phyloP scores from a whole-genome alignment of 1,139 yeast genomes.

The Zygosaccharomyces sapae region DNA sequence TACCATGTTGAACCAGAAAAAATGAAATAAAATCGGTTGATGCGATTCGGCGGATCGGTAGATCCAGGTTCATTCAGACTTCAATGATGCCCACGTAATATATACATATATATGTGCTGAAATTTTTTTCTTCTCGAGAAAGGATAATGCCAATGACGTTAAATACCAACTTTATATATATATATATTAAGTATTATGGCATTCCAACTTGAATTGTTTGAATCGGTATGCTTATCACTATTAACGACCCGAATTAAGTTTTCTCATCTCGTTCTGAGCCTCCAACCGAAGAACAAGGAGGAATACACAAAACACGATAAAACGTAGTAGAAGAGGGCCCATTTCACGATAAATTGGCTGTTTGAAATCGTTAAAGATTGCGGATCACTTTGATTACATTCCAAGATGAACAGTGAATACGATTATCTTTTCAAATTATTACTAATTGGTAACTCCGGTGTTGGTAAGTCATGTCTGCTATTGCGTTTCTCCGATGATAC shows the following conservation, averaged over 20 bases:
- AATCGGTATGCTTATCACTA: background rate
- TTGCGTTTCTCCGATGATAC: conserved; percentile 97
- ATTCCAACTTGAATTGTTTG: background rate
- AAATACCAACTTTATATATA: too few species aligned
- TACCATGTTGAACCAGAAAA: conserved; percentile 15
- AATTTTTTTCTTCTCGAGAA: too few species aligned
- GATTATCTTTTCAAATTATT: conserved; percentile 91
- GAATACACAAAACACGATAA: conserved; percentile 5
- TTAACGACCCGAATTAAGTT: background rate
- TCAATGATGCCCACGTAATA: too few species aligned
- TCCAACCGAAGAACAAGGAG: conserved; percentile 1
- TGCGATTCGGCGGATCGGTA: too few species aligned
- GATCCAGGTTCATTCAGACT: too few species aligned
- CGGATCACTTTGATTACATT: background rate
- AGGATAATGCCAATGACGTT: too few species aligned
- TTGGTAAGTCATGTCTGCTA: conserved; percentile 92
- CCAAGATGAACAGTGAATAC: conserved; percentile 80
- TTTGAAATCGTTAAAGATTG: background rate
- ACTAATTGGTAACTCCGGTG: conserved; percentile 97
- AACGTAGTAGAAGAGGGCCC: background rate
- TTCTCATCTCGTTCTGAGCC: conserved; percentile 1
- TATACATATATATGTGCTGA: too few species aligned
- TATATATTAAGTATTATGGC: too few species aligned
- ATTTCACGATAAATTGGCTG: background rate
- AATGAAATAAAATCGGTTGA: too few species aligned